These are phyloP conservation scores for Botrytis galanthina DNA, from an alignment of 2,329 filamentous ascomycete species.

Conservation along the genomic window DNA sequence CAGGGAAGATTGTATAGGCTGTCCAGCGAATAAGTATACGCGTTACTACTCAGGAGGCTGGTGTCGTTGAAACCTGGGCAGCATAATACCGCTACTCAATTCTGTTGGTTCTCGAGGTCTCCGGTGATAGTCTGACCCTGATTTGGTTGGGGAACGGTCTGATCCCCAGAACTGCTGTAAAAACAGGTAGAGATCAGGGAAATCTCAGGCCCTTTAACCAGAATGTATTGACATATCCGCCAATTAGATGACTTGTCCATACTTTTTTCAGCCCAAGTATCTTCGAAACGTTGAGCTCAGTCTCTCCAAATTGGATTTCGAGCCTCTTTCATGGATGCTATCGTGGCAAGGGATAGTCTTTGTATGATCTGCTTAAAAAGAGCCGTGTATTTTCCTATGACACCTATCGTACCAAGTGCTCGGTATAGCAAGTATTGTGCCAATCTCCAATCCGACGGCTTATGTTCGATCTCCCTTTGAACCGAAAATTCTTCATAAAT, in stretches of 20 bases:
- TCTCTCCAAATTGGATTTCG: neutral
- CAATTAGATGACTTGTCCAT: neutral
- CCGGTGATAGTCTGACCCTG: neutral
- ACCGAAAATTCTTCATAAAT: neutral
- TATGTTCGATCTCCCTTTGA: neutral
- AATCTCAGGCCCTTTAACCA: neutral
- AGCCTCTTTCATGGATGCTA: neutral
- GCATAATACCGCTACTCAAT: neutral
- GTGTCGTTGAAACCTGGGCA: neutral
- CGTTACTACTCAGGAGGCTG: neutral
- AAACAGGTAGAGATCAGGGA: neutral
- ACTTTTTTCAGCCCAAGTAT: neutral
- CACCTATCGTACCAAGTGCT: neutral
- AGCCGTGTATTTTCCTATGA: neutral
- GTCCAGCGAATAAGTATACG: neutral
- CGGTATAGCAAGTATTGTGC: neutral
- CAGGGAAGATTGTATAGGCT: too few relatives aligned
- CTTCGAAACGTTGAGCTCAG: neutral
- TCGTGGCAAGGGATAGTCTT: neutral
- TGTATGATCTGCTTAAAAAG: neutral
- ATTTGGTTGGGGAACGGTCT: neutral
- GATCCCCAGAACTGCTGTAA: neutral
- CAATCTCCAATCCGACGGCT: neutral
- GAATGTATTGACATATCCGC: neutral
- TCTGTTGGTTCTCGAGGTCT: neutral